Evolutionary conservation across 1,284 basidiomycete species (phyloP), one percentile per base, ranked within the genome.

Genomic region (Cryptococcus sp.): DNA sequence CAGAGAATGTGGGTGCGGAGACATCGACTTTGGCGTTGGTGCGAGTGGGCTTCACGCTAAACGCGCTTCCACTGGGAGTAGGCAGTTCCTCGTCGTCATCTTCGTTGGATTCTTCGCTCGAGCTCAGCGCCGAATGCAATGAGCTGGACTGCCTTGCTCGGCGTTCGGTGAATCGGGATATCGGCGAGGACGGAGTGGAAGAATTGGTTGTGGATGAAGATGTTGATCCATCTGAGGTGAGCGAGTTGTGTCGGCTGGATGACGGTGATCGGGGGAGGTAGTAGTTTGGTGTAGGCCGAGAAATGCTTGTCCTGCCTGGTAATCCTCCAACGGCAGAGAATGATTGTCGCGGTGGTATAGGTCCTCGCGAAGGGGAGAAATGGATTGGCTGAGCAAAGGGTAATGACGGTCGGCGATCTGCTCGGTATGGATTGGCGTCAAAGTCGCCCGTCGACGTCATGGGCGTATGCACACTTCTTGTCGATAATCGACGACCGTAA

Each of bases 1-100:
- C 51, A 7, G 45, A 39, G 41, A 59, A 62, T 35, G 50, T 49
- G 15, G 55, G 55, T 35, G 41, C 53, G 16, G 46, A 20, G 17
- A 52, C 19, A n/a, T 19, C 46, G 30, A 16, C 5, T 27, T 43
- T 23, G 42, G 11, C 42, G 22, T n/a, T 45, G 6, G 4, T n/a
- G 6, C 42, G 42, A 35, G 17, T 42, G 8, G 8, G 25, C n/a
- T 20, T 40, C 43, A 40, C 46, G 35, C 48, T 47, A 25, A 47
- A 20, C 13, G 19, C 19, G 25, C 25, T 35, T 15, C 15, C 19
- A 23, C 22, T 43, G 1, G 57, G 48, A 13, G 55, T 54, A 43
- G 59, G 55, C 48, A 57, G 41, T n/a, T 51, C 58, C 8, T 60
- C 58, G 4, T 52, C 49, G 20, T 59, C 58, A 25, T 59, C 47